Conservation (phyloP, 192 early-diverging fungal genomes). For the Paraglomus brasilianum region DNA sequence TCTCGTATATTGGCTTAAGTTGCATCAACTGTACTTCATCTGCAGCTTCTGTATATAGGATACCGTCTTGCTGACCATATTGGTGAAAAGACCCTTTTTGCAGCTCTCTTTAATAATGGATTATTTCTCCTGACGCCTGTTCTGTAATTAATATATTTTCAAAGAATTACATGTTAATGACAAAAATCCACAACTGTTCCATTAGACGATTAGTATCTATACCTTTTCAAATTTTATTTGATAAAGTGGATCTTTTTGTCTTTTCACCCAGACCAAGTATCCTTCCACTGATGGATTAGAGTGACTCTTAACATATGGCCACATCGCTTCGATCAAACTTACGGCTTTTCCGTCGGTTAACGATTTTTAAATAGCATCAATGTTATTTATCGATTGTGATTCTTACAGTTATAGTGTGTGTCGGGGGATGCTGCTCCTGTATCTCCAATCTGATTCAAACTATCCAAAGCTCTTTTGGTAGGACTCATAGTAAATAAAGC, state of each 20-base stretch:
- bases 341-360: too few relatives aligned
- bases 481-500: too few relatives aligned
- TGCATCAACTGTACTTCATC: slow-evolving; percentile 19
- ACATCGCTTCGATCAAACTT: too few relatives aligned
- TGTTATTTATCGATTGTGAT: too few relatives aligned
- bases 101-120: neutral
- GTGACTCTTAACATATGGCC: slow-evolving; percentile 22
- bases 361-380: too few relatives aligned
- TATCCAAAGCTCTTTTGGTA: too few relatives aligned
- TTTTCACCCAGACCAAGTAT: neutral
- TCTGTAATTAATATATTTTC: neutral
- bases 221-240: slow-evolving; percentile 22
- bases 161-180: too few relatives aligned
- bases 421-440: too few relatives aligned
- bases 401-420: too few relatives aligned
- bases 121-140: neutral
- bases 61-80: neutral
- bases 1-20: neutral
- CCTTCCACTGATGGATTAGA: neutral
- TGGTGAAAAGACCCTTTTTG: neutral
- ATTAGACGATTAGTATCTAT: too few relatives aligned
- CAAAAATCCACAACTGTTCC: too few relatives aligned
- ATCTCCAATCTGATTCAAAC: too few relatives aligned
- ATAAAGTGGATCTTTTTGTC: slow-evolving; percentile 21
- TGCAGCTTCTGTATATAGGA: neutral